Evolutionary conservation across 306 rosid species (phyloP), one percentile per base, ranked within the genome.

Genomic region (Lathyrus aphaca): DNA sequence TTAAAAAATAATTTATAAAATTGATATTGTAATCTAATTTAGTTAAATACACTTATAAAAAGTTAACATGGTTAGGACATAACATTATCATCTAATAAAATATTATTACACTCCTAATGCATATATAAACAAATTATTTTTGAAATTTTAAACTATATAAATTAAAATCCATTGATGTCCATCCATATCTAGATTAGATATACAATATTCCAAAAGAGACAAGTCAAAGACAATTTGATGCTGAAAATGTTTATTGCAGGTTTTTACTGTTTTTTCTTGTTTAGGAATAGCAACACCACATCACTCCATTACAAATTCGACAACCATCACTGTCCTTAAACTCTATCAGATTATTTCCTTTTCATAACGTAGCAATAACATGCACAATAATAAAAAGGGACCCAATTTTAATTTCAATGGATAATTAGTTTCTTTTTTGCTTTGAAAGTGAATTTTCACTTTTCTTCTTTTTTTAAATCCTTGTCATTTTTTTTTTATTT

Each of bases 371-470:
- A 53, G 38, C 64, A 50, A 50, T 53, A 11, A 5, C 73, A 74
- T 44, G 57, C 68, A 55, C 46, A 14, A 66, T 15, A 63, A 61
- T 19, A 51, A 5, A 12, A 72, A 30, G 10, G 69, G 80, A 19
- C 49, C 82, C 80, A 56, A 60, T 72, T 40, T 2, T 30, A 49
- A 68, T 42, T 38, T 50, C 21, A 68, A 35, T 23, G 55, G 63
- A 68, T 30, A 63, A 15, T 23, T 51, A 10, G 19, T 10, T 69
- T 59, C 48, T 44, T 66, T 65, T 69, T 69, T 80, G 18, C 42
- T 21, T 45, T 69, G 55, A 70, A 75, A 80, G 81, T 74, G 54
- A 64, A 70, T 66, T 40, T 40, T 17, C 71, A 50, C 49, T 66
- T 71, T 80, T 75, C 32, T 51, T 65, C 72, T 35, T 60, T 76